Base-by-base conservation (phyloP, 176 grass and related monocot species). In the Phoenix roebelenii region DNA sequence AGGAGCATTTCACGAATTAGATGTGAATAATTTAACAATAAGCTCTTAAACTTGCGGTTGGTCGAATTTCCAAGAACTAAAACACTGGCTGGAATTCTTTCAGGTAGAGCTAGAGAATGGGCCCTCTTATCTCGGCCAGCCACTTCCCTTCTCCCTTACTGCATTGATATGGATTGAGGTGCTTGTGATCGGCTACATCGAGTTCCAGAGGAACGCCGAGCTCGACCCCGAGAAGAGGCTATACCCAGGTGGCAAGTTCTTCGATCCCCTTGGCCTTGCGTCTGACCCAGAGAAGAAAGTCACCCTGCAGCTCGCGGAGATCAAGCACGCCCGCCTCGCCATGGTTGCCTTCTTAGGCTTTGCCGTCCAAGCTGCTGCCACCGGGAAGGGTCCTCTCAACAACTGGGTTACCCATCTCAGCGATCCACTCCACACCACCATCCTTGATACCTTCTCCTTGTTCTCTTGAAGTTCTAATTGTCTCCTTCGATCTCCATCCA, bases 351-450 rank as follows among this genome's bases (percentile, higher is more conserved):
- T 88, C 73, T 66, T 98, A 57, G 93, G 93, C 60, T 98, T 98
- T 64, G 87, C 93, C 69, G 93, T 89, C 73, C 93, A 98, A 72
- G 93, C 93, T 16, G 93, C 93, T 7, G 93, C 79, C 65, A 98
- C 93, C 49, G 93, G 93, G 76, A 98, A 98, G 84, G 93, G 93
- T 0, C 93, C 93, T 0, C 87, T 98, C 69, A 98, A 98, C 87
- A 98, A 98, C 81, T 98, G 93, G 93, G 93, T 75, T 48, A 98
- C 93, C 53, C 93, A 98, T 76, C 87, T 98, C 19, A 98, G 84
- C 68, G 93, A 98, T 79, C 93, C 93, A 35, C 93, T 98, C 5
- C 93, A 98, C 93, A 98, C 93, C 61, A 98, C 93, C 81, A 98
- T 98, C 78, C 50, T 98, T 59, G 93, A 98, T 78, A 98, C 81